Conservation (phyloP, 306 rosid genomes). For the Vigna radiata region DNA sequence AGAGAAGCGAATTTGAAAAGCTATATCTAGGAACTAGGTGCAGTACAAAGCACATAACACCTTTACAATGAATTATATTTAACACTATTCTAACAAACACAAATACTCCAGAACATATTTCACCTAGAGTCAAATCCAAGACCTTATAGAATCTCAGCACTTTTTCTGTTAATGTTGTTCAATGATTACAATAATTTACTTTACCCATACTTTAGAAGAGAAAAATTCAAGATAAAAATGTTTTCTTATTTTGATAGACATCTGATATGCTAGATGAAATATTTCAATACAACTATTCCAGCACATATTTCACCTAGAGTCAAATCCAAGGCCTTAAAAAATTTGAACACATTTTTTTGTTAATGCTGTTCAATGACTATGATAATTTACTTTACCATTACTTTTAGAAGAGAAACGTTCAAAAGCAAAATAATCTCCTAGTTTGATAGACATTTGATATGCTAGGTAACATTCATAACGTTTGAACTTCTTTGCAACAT, state of each 20-base stretch:
- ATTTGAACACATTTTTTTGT: too few species aligned
- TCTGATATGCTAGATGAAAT: too few species aligned
- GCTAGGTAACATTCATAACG: not conserved
- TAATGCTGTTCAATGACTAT: too few species aligned
- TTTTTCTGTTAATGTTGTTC: not conserved
- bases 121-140: slow-evolving; percentile 1
- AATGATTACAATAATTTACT: not conserved
- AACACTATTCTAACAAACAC: not conserved
- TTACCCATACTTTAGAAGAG: not conserved
- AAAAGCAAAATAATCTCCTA: too few species aligned
- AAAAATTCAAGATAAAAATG: too few species aligned
- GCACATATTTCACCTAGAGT: slow-evolving; percentile 17
- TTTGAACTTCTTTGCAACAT: not conserved
- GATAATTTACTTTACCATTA: not conserved
- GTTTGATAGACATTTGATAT: not conserved
- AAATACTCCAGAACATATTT: slow-evolving; percentile 12
- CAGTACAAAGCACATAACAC: too few species aligned
- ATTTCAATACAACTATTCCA: not conserved
- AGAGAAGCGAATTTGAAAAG: too few species aligned
- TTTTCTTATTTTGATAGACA: too few species aligned
- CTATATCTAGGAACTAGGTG: too few species aligned
- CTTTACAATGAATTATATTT: too few species aligned
- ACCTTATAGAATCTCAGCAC: not conserved
- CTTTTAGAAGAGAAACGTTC: too few species aligned
- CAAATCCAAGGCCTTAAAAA: not conserved